Evolutionary conservation across 139 green algal genomes (phyloP).

Genomic region (Desmodesmus armatus): DNA sequence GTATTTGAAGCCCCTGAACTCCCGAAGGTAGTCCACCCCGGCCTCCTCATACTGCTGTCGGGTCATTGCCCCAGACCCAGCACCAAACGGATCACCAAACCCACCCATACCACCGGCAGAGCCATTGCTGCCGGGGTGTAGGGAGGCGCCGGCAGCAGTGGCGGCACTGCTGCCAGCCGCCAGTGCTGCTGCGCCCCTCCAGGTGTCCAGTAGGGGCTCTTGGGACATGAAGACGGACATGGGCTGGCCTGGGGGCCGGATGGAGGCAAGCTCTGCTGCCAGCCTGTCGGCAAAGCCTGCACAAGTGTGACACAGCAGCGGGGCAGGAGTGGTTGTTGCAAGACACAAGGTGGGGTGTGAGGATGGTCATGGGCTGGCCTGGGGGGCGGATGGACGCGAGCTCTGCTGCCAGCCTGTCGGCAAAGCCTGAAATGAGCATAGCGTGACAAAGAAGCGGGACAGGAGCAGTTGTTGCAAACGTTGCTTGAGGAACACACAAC

Average conservation of each 20-base stretch:
- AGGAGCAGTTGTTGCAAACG: not conserved
- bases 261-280: conserved; percentile 5
- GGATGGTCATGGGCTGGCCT: too few species aligned
- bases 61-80: conserved; percentile 10
- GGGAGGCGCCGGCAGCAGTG: not conserved
- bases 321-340: too few species aligned
- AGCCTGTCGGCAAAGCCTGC: conserved; percentile 6
- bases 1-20: conserved; percentile 37
- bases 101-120: not conserved
- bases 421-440: conserved; percentile 1
- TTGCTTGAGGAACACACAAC: too few species aligned
- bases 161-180: conserved; percentile 1
- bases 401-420: conserved; percentile 3
- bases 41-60: conserved; percentile 24
- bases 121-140: not conserved
- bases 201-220: conserved; percentile 33
- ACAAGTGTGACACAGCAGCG: too few species aligned
- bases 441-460: not conserved
- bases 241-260: conserved; percentile 17
- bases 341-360: too few species aligned
- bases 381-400: conserved; percentile 12
- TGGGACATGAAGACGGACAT: not conserved
- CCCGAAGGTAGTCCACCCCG: conserved; percentile 30
- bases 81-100: conserved; percentile 39
- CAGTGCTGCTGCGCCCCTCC: conserved; percentile 32